These are phyloP conservation scores for Trichothecium roseum DNA, from an alignment of 2,329 filamentous ascomycete genomes.

Conservation along the genomic window DNA sequence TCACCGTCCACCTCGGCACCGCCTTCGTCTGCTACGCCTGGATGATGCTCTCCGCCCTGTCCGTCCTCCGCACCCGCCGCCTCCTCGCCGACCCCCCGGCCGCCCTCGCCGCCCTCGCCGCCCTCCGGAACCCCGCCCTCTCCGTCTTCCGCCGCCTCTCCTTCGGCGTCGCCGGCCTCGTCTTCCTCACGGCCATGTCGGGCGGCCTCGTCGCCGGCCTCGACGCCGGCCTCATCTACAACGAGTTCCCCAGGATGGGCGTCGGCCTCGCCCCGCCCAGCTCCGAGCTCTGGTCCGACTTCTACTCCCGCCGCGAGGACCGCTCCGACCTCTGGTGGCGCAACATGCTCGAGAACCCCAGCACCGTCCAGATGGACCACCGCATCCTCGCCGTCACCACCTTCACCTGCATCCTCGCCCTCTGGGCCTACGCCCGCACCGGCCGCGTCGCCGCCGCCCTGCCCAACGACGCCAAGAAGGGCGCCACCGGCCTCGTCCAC, in stretches of 20 bases:
- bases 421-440: slow-evolving; percentile 73
- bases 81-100: slow-evolving; percentile 58
- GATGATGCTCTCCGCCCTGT: slow-evolving; percentile 85
- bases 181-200: slow-evolving; percentile 87
- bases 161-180: slow-evolving; percentile 58
- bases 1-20: slow-evolving; percentile 79
- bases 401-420: slow-evolving; percentile 66
- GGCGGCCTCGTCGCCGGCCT: slow-evolving; percentile 89
- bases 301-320: slow-evolving; percentile 74
- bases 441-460: slow-evolving; percentile 47
- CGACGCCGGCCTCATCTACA: slow-evolving; percentile 95
- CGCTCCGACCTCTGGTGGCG: slow-evolving; percentile 86
- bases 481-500: slow-evolving; percentile 70
- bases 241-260: slow-evolving; percentile 97
- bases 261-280: slow-evolving; percentile 69
- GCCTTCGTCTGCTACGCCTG: slow-evolving; percentile 89
- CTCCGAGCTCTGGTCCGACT: slow-evolving; percentile 73
- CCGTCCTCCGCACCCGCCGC: slow-evolving; percentile 68
- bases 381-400: slow-evolving; percentile 84
- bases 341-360: slow-evolving; percentile 96
- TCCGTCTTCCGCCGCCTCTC: slow-evolving; percentile 64
- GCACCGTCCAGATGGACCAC: slow-evolving; percentile 90
- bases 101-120: slow-evolving; percentile 48
- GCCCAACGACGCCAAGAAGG: slow-evolving; percentile 53
- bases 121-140: slow-evolving; percentile 58